Conservation (phyloP, 257 asterid genomes). For the Avicennia marina region DNA sequence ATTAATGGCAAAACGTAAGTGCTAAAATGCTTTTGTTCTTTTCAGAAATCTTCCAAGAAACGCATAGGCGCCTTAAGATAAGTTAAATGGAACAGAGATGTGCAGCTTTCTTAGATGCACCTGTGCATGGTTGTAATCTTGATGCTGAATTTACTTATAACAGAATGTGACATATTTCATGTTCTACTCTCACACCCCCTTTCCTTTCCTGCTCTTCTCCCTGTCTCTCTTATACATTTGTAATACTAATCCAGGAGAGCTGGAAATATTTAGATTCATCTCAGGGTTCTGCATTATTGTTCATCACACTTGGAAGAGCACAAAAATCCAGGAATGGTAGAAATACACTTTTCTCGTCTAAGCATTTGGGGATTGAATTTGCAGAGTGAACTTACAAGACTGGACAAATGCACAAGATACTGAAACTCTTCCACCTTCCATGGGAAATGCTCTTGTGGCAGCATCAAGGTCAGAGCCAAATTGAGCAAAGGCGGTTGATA, state of each 20-base stretch:
- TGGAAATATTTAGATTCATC: too few relatives aligned
- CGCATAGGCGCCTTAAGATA: neutral
- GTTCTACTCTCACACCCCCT: neutral
- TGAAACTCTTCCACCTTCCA: constrained; percentile 31
- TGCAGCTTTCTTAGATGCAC: neutral
- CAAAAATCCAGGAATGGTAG: too few relatives aligned
- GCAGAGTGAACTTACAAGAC: constrained; percentile 59
- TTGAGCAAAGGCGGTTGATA: too few relatives aligned
- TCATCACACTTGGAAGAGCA: too few relatives aligned
- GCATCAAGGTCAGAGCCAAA: too few relatives aligned
- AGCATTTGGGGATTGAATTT: constrained; percentile 10
- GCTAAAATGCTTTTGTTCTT: neutral
- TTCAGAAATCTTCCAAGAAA: neutral
- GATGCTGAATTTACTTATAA: constrained; percentile 1
- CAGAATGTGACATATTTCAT: constrained; percentile 8
- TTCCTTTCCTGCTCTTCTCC: neutral
- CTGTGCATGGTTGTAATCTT: neutral
- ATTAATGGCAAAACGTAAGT: too few relatives aligned
- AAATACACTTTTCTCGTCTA: neutral
- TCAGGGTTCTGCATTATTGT: too few relatives aligned
- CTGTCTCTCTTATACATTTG: neutral
- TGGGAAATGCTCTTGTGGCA: constrained; percentile 31
- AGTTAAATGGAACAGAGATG: neutral
- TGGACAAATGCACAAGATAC: constrained; percentile 21
- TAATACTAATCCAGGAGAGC: neutral